Evolutionary conservation across 257 asterid species (phyloP).

Genomic region (Craterostigma plantagineum): DNA sequence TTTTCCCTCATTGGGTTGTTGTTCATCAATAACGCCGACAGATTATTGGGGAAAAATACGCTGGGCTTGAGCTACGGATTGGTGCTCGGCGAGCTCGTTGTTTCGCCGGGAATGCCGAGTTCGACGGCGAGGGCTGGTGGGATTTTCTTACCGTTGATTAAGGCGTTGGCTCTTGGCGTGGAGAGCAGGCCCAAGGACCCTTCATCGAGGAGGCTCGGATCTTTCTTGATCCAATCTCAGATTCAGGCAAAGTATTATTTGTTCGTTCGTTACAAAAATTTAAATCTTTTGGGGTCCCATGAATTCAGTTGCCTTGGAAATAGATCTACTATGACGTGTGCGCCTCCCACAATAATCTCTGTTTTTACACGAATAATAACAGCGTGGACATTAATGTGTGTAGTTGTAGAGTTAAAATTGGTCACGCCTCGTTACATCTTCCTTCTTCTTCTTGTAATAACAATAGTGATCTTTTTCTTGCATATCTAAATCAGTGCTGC

Average conservation of each 20-base stretch:
- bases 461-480: too few species aligned
- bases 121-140: constrained; percentile 98
- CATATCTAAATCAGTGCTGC: too few species aligned
- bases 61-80: constrained; percentile 83
- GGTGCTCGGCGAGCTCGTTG: constrained; percentile 77
- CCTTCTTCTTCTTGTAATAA: too few species aligned
- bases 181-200: constrained; percentile 76
- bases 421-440: too few species aligned
- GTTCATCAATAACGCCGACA: too few species aligned
- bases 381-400: too few species aligned
- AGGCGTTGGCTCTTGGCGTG: constrained; percentile 62
- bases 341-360: too few species aligned
- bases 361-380: too few species aligned
- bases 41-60: constrained; percentile 59
- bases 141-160: constrained; percentile 75
- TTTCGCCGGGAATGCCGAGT: constrained; percentile 98
- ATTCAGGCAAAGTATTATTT: constrained; percentile 45
- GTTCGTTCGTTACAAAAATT: background rate
- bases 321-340: background rate
- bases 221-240: constrained; percentile 74
- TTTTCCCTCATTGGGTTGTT: too few species aligned
- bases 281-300: constrained; percentile 2
- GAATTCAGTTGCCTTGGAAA: background rate
- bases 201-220: constrained; percentile 65
- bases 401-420: too few species aligned